A percentile compares a stretch with the other conserved stretches of the same genome.
Evolutionary conservation across 2,329 filamentous ascomycete species (phyloP).

Genomic region (Sordariomycetes sp.): DNA sequence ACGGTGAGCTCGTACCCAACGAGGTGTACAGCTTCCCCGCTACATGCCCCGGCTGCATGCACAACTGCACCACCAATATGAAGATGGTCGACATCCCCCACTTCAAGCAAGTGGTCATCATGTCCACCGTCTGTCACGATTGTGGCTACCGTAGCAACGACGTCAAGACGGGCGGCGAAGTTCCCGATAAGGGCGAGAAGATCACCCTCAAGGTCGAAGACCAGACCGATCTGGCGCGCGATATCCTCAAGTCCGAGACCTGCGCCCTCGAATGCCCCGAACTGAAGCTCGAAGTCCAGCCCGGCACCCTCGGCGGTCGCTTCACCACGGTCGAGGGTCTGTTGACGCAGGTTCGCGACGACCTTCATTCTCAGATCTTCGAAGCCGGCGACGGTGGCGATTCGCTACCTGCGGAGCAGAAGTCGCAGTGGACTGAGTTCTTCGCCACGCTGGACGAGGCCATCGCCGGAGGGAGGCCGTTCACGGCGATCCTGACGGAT

Average conservation of each 20-base stretch:
- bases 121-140: slow-evolving; percentile 84
- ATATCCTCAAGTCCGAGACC: slow-evolving; percentile 94
- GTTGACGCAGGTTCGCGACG: slow-evolving; percentile 83
- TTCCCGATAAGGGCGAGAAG: slow-evolving; percentile 76
- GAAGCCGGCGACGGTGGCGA: slow-evolving; percentile 71
- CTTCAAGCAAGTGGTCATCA: slow-evolving; percentile 95
- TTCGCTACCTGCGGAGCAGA: slow-evolving; percentile 59
- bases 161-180: slow-evolving; percentile 91
- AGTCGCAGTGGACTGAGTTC: slow-evolving; percentile 69
- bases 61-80: slow-evolving; percentile 85
- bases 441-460: slow-evolving; percentile 69
- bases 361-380: slow-evolving; percentile 83
- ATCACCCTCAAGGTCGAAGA: slow-evolving; percentile 69
- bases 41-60: slow-evolving; percentile 83
- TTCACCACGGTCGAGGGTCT: slow-evolving; percentile 97
- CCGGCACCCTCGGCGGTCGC: slow-evolving; percentile 86
- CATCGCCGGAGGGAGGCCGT: slow-evolving; percentile 70
- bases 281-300: slow-evolving; percentile 77
- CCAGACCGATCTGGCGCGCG: slow-evolving; percentile 68
- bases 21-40: slow-evolving; percentile 91
- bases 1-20: slow-evolving; percentile 82
- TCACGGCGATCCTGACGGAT: slow-evolving; percentile 76
- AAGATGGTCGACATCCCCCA: slow-evolving; percentile 98
- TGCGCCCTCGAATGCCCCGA: slow-evolving; percentile 83
- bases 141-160: slow-evolving; percentile 96